Base-by-base conservation (phyloP, 768 basidiomycete species). In the Pulveroboletus sp. region DNA sequence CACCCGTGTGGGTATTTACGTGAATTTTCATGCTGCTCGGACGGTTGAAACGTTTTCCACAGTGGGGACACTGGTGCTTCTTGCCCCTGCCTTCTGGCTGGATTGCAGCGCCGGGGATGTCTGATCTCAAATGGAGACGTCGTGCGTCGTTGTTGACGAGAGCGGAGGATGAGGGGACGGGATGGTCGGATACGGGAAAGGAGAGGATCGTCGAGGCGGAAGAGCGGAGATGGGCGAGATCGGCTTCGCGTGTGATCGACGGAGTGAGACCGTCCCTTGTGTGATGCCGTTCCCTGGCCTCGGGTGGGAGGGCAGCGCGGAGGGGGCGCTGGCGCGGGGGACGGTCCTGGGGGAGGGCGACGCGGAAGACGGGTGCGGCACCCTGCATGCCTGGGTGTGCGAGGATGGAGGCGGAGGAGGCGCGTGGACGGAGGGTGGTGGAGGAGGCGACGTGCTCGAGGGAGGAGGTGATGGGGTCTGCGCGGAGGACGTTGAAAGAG, bases 401-500 rank as follows among this genome's bases (percentile, higher is more conserved):
- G 0, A 55, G 61, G 0, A 49, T 19, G 7, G 39, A 6, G 24
- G 55, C 27, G 0, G 61, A 55, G 38, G 61, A 47, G 0, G 61
- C 59, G 14, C 70, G 61, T 10, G 65, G 71, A 31, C 68, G 70
- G 17, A 70, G 64, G 6, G 71, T 71, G 19, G 66, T 69, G 57
- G 71, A 73, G 29, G 76, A 73, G 8, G 72, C 62, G 42, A 76
- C 67, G 39, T 76, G 76, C 45, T 76, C 67, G 10, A 76, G 68
- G 10, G 76, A 75, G 4, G 71, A 57, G 4, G 63, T 68, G 46
- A 69, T 36, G 23, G 76, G 74, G 51, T 73, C 70, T 6, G 76
- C 71, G 17, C 73, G 68, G 31, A 75, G 67, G n/a, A 76, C 72
- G 55, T 71, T 72, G 63, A 75, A 78, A 2, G 73, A 73, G 57